Conservation (phyloP, 768 basidiomycete genomes). For the Lentinus tigrinus region DNA sequence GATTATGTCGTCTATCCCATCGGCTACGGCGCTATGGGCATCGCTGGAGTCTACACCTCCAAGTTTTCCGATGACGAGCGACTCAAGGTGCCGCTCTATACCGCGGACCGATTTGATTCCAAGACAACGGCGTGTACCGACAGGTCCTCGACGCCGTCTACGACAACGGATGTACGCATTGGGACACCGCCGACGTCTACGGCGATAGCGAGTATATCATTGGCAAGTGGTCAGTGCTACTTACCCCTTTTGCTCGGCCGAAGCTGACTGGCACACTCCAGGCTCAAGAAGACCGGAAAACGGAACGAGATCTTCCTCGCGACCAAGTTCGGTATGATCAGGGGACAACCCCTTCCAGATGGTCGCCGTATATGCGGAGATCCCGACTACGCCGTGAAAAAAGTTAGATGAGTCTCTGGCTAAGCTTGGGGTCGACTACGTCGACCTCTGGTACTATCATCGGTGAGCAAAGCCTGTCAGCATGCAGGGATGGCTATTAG, state of each 20-base stretch:
- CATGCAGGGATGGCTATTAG: not conserved
- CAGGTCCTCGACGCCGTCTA: slow-evolving; percentile 45
- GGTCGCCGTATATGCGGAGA: slow-evolving; percentile 30
- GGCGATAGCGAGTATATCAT: slow-evolving; percentile 44
- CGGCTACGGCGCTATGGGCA: slow-evolving; percentile 63
- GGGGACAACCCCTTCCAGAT: not conserved
- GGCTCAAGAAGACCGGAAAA: slow-evolving; percentile 54
- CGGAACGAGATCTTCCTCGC: slow-evolving; percentile 57
- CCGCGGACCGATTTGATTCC: not conserved
- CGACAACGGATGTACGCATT: slow-evolving; percentile 41
- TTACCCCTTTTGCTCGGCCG: slow-evolving; percentile 1
- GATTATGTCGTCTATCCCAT: slow-evolving; percentile 46
- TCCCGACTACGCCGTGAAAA: slow-evolving; percentile 40
- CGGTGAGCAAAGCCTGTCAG: slow-evolving; percentile 28
- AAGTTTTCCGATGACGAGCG: slow-evolving; percentile 53
- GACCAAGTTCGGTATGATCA: slow-evolving; percentile 51
- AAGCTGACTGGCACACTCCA: slow-evolving; percentile 14
- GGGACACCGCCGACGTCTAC: slow-evolving; percentile 48
- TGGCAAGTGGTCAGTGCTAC: slow-evolving; percentile 38
- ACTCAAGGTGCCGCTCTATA: slow-evolving; percentile 44
- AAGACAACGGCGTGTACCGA: slow-evolving; percentile 25
- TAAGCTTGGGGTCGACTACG: slow-evolving; percentile 32
- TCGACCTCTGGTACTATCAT: slow-evolving; percentile 43
- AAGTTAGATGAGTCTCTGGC: slow-evolving; percentile 40
- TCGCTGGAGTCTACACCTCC: slow-evolving; percentile 49